These are phyloP conservation scores for Evernia prunastri DNA, from an alignment of 495 filamentous ascomycete species.

Conservation along the genomic window DNA sequence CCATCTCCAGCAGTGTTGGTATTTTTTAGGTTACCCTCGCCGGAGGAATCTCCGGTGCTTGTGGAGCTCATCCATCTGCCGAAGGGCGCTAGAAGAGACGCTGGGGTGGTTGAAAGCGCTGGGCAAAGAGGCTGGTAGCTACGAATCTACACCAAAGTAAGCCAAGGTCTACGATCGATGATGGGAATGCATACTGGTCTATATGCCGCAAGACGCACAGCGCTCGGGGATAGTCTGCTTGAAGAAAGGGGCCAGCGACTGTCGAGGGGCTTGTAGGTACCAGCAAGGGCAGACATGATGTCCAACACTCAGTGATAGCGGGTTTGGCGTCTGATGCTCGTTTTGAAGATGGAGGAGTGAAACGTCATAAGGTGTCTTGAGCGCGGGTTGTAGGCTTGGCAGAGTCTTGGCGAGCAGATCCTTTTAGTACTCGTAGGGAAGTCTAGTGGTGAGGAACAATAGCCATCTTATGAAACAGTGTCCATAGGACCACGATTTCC, in stretches of 20 bases:
- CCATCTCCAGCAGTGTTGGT: slow-evolving; percentile 5
- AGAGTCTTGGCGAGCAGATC: neutral
- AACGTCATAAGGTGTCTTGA: neutral
- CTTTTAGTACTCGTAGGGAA: too few relatives aligned
- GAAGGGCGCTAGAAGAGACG: neutral
- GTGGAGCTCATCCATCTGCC: neutral
- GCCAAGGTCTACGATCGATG: neutral
- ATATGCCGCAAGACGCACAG: neutral
- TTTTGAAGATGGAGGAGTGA: neutral
- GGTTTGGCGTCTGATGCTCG: neutral
- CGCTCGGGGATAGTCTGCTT: neutral
- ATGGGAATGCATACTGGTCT: slow-evolving; percentile 1
- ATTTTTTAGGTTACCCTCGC: slow-evolving; percentile 4
- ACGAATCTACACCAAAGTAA: neutral
- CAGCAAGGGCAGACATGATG: neutral
- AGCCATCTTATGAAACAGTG: neutral
- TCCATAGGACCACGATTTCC: neutral
- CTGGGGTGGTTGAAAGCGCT: neutral
- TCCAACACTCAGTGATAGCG: neutral
- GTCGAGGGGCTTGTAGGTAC: neutral
- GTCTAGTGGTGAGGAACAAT: neutral
- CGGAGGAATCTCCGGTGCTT: neutral
- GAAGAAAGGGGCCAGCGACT: neutral
- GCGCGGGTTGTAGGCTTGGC: neutral
- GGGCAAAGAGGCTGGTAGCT: neutral